Conservation (phyloP, 352 stramenopile genomes). For the Thraustotheca clavata region DNA sequence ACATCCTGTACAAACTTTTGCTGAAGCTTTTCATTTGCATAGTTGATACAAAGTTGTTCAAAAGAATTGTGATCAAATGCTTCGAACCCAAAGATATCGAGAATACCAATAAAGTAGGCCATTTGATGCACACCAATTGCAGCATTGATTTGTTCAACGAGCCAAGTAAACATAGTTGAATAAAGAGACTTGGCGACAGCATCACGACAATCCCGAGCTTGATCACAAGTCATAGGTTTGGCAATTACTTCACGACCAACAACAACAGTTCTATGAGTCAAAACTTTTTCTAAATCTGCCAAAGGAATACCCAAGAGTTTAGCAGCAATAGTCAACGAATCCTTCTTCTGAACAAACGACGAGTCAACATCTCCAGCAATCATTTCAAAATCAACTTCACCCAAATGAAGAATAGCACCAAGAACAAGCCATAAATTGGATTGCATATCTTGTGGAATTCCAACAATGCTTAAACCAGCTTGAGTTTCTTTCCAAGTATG, state of each 20-base stretch:
- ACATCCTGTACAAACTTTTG: conserved; percentile 85
- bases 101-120: conserved; percentile 84
- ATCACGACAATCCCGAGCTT: conserved; percentile 83
- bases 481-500: conserved; percentile 49
- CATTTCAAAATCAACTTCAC: conserved; percentile 82
- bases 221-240: conserved; percentile 78
- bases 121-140: conserved; percentile 66
- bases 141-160: conserved; percentile 92
- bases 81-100: conserved; percentile 93
- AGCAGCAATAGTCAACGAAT: conserved; percentile 47
- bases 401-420: conserved; percentile 85
- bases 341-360: conserved; percentile 48
- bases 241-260: conserved; percentile 69
- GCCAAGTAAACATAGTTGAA: conserved; percentile 92
- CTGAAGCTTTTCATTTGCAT: conserved; percentile 89
- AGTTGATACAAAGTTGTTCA: conserved; percentile 92
- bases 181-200: conserved; percentile 94
- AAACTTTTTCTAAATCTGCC: conserved; percentile 44
- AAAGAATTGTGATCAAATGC: conserved; percentile 88
- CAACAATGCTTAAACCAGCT: conserved; percentile 83
- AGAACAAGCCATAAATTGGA: conserved; percentile 86
- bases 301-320: conserved; percentile 49
- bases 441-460: conserved; percentile 72
- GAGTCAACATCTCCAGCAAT: conserved; percentile 71
- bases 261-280: conserved; percentile 78